Conservation (phyloP, 345 rosid species). For the Lepidium africanum region DNA sequence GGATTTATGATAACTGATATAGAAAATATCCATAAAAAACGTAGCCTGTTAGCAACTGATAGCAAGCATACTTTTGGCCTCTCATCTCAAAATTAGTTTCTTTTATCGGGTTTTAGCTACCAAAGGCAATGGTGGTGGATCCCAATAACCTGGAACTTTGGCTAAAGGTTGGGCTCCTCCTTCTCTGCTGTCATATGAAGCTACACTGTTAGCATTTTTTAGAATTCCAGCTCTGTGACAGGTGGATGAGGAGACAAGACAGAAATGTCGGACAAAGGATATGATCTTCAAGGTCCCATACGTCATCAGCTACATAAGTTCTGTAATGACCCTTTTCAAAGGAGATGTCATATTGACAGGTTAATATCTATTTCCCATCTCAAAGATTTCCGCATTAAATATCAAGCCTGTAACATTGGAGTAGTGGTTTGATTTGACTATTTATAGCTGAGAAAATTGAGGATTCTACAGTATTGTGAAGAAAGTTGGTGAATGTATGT, state of each 20-base stretch:
- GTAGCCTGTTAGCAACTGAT: not conserved
- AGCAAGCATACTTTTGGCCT: not conserved
- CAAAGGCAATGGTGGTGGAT: slow-evolving; percentile 56
- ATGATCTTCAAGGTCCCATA: slow-evolving; percentile 82
- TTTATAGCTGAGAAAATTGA: not conserved
- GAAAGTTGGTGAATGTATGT: not conserved
- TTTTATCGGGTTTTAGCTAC: slow-evolving; percentile 33
- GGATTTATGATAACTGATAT: not conserved
- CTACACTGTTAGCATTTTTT: not conserved
- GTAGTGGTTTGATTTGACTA: not conserved
- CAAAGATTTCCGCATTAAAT: not conserved
- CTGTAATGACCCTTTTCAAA: slow-evolving; percentile 79
- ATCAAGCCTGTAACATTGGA: not conserved
- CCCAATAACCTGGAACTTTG: slow-evolving; percentile 82
- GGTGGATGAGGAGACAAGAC: slow-evolving; percentile 78
- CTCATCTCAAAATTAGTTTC: not conserved
- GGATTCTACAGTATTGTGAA: not conserved
- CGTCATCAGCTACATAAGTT: slow-evolving; percentile 85
- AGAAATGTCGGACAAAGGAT: slow-evolving; percentile 75
- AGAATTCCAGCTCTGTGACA: not conserved
- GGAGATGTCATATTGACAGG: slow-evolving; percentile 93
- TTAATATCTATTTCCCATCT: not conserved
- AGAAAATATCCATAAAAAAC: not conserved
- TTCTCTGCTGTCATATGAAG: not conserved
- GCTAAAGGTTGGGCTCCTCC: slow-evolving; percentile 52